A percentile compares a stretch with the other conserved stretches of the same genome.
Conservation (phyloP, 257 asterid genomes). For the Solanum clarkiae region DNA sequence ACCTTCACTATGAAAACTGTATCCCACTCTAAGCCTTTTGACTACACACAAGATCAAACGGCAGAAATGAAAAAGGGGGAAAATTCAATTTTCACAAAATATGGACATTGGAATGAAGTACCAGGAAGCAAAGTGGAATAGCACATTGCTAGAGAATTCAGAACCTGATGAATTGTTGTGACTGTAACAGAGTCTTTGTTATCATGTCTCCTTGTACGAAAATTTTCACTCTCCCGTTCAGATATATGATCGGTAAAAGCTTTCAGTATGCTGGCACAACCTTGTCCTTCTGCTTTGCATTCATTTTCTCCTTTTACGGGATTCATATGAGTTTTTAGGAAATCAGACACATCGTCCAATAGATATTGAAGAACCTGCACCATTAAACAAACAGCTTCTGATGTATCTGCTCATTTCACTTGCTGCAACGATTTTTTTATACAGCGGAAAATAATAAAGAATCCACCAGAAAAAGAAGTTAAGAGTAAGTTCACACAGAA, state of each 20-base stretch:
- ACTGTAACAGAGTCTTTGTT: conserved; percentile 84
- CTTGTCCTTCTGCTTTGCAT: conserved; percentile 30
- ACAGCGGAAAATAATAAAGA: neutral
- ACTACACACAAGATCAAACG: conserved; percentile 32
- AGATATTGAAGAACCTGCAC: conserved; percentile 87
- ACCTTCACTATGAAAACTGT: conserved; percentile 97
- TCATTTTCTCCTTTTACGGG: conserved; percentile 21
- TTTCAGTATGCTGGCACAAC: conserved; percentile 49
- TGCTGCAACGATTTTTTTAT: neutral
- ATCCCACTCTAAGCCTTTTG: conserved; percentile 99
- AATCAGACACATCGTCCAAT: conserved; percentile 79
- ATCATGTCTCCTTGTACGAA: conserved; percentile 67
- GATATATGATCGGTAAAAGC: conserved; percentile 75
- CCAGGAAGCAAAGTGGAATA: neutral
- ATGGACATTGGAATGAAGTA: neutral
- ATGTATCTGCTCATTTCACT: conserved; percentile 1
- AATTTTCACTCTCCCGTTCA: conserved; percentile 72
- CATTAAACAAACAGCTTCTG: conserved; percentile 4
- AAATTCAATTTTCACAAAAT: neutral
- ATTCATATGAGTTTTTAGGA: conserved; percentile 41
- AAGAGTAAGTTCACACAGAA: neutral
- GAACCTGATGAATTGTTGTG: conserved; percentile 97
- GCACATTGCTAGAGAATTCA: neutral
- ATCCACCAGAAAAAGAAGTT: neutral
- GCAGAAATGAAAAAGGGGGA: neutral